These are phyloP conservation scores for Puccinia triticina DNA, from an alignment of 1,284 basidiomycete species.

Conservation along the genomic window DNA sequence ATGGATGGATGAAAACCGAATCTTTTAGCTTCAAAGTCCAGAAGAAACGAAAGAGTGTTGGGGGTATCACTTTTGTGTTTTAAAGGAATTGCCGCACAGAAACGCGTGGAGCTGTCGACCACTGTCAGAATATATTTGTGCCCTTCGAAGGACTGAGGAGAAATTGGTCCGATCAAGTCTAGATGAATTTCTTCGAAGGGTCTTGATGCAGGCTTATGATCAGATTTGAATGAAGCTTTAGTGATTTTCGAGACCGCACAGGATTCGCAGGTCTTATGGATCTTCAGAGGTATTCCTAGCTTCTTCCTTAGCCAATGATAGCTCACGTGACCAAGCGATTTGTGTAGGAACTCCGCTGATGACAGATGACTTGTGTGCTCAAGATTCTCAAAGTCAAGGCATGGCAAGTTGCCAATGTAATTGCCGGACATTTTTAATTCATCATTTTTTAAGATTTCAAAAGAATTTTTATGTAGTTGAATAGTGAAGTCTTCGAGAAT, in stretches of 20 bases:
- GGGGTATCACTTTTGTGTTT: neutral
- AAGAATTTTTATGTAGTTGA: neutral
- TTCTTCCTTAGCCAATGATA: too few relatives aligned
- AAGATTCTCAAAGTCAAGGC: neutral
- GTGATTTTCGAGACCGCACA: too few relatives aligned
- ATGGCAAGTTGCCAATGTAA: neutral
- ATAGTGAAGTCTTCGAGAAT: neutral
- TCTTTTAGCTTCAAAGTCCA: slow-evolving; percentile 1
- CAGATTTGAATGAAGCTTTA: too few relatives aligned
- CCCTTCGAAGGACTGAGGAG: too few relatives aligned
- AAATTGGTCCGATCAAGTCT: too few relatives aligned
- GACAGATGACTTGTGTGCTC: neutral
- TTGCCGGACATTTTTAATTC: neutral
- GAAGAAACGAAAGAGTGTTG: neutral
- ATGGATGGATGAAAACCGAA: neutral
- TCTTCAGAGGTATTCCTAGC: too few relatives aligned
- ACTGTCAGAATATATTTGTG: too few relatives aligned
- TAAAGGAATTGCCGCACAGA: neutral
- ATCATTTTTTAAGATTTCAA: neutral
- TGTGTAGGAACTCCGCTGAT: neutral
- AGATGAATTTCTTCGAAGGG: too few relatives aligned
- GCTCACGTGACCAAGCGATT: neutral
- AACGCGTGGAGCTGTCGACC: too few relatives aligned
- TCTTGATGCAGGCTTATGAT: too few relatives aligned
- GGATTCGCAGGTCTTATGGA: too few relatives aligned